Conservation (phyloP, 1,139 yeast species). For the Protomyces gravidus region DNA sequence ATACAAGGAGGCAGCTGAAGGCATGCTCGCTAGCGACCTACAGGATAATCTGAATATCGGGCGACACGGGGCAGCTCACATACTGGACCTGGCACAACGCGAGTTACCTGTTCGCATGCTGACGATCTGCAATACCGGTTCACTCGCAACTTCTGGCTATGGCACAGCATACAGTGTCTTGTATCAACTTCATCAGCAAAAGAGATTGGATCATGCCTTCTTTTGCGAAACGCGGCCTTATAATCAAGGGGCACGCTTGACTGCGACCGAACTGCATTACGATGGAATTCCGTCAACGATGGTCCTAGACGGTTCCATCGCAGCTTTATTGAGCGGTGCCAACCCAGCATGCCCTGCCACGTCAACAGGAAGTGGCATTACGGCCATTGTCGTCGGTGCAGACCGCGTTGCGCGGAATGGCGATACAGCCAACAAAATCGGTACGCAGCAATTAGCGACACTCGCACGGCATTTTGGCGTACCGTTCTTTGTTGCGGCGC, state of each 20-base stretch:
- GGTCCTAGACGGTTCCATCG: slow-evolving; percentile 87
- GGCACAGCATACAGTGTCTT: slow-evolving; percentile 95
- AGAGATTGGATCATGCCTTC: slow-evolving; percentile 62
- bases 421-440: slow-evolving; percentile 94
- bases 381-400: slow-evolving; percentile 95
- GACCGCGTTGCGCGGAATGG: slow-evolving; percentile 90
- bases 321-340: slow-evolving; percentile 55
- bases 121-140: slow-evolving; percentile 62
- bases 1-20: slow-evolving; percentile 53
- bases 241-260: slow-evolving; percentile 90
- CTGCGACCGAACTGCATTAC: slow-evolving; percentile 82
- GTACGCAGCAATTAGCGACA: slow-evolving; percentile 85
- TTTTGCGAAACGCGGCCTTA: slow-evolving; percentile 95
- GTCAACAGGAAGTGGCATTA: slow-evolving; percentile 50
- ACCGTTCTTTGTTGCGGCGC: slow-evolving; percentile 90
- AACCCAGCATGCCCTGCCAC: slow-evolving; percentile 6
- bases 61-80: slow-evolving; percentile 70
- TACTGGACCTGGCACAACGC: slow-evolving; percentile 41
- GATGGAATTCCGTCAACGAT: slow-evolving; percentile 84
- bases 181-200: slow-evolving; percentile 53
- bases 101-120: slow-evolving; percentile 61
- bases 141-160: slow-evolving; percentile 93
- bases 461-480: slow-evolving; percentile 55
- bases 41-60: slow-evolving; percentile 74
- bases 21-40: slow-evolving; percentile 69